Percentiles rank a stretch among this genome's conserved stretches.
These are phyloP conservation scores for Penicillium sp. DNA, from an alignment of 2,329 filamentous ascomycete genomes.

Conservation along the genomic window DNA sequence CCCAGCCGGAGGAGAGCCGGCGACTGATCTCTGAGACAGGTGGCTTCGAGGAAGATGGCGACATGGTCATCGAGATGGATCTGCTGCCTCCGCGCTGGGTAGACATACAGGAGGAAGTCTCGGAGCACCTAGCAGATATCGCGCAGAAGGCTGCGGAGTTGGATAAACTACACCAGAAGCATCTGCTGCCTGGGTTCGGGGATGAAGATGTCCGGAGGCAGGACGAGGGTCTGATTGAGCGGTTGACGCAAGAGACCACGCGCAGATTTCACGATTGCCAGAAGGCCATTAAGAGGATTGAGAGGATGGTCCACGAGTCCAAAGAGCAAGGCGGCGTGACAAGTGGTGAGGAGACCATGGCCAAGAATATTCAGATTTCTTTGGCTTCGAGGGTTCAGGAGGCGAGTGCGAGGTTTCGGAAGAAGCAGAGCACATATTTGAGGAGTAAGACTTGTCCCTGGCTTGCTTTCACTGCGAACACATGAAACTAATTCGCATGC, in stretches of 20 bases:
- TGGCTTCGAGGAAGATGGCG: constrained; percentile 74
- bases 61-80: constrained; percentile 98
- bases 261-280: constrained; percentile 87
- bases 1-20: constrained; percentile 66
- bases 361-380: constrained; percentile 90
- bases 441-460: constrained; percentile 64
- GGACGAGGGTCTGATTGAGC: constrained; percentile 89
- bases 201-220: constrained; percentile 85
- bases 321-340: constrained; percentile 69
- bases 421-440: constrained; percentile 94
- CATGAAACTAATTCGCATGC: constrained; percentile 11
- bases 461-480: neutral
- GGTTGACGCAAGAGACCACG: constrained; percentile 86
- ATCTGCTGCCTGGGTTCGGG: constrained; percentile 93
- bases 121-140: constrained; percentile 76
- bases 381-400: constrained; percentile 87
- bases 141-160: constrained; percentile 79
- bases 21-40: constrained; percentile 80
- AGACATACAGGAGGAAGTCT: constrained; percentile 90
- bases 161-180: constrained; percentile 93
- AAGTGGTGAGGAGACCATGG: constrained; percentile 90
- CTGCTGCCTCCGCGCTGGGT: constrained; percentile 92
- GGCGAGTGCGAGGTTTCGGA: constrained; percentile 85
- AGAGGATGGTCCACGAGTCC: constrained; percentile 80
- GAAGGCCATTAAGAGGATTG: constrained; percentile 80